phyloP scores from a whole-genome alignment of 805 yeast species.

The Pichia manshurica region DNA sequence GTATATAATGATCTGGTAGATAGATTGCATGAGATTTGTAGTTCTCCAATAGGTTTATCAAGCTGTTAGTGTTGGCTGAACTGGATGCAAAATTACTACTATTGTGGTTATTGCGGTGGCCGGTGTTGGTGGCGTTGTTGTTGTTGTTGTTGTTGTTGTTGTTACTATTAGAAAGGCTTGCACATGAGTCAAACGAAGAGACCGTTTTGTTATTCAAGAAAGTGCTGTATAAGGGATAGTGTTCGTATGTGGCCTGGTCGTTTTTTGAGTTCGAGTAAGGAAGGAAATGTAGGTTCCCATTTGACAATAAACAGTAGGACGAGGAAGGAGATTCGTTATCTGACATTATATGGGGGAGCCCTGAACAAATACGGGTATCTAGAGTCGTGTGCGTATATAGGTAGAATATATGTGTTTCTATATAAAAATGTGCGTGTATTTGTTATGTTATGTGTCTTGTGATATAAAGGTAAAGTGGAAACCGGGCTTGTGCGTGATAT shows the following conservation, averaged over 20 bases:
- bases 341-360: neutral
- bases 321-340: constrained; percentile 8
- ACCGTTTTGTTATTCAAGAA: constrained; percentile 25
- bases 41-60: constrained; percentile 11
- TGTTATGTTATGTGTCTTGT: too few relatives aligned
- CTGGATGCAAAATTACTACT: neutral
- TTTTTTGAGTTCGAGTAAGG: constrained; percentile 12
- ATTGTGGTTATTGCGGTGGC: neutral
- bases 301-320: constrained; percentile 17
- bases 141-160: neutral
- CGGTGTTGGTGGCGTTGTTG: neutral
- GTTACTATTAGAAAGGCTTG: neutral
- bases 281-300: constrained; percentile 17
- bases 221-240: constrained; percentile 17
- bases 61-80: neutral
- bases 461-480: too few relatives aligned
- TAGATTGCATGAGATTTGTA: constrained; percentile 45
- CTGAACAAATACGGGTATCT: too few relatives aligned
- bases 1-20: constrained; percentile 39
- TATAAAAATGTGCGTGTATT: too few relatives aligned
- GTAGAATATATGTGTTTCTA: too few relatives aligned
- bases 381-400: too few relatives aligned
- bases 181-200: constrained; percentile 17
- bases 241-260: neutral
- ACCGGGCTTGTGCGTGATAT: too few relatives aligned